Evolutionary conservation across 108 stramenopile species (phyloP).

Genomic region (Fistulifera solaris): DNA sequence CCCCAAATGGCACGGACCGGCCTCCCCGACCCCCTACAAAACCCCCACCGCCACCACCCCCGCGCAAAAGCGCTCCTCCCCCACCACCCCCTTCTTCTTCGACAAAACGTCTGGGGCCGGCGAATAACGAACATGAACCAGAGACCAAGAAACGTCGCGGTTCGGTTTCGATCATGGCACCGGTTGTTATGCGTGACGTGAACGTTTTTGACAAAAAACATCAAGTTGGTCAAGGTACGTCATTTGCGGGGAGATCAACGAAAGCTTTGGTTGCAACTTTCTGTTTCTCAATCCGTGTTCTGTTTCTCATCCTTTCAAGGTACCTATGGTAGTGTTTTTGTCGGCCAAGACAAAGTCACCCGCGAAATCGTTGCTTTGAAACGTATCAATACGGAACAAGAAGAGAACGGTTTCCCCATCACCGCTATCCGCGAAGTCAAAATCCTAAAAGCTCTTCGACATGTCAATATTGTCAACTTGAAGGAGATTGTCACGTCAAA

Average conservation of each 20-base stretch:
- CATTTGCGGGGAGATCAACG: too few species aligned
- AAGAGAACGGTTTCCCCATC: constrained; percentile 89
- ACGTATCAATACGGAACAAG: constrained; percentile 83
- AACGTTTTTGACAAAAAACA: constrained; percentile 65
- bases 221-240: constrained; percentile 71
- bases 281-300: constrained; percentile 3
- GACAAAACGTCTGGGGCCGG: background rate
- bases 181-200: constrained; percentile 64
- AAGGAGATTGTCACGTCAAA: constrained; percentile 90
- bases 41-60: constrained; percentile 5
- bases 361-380: constrained; percentile 86
- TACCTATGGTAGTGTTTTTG: constrained; percentile 71
- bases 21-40: background rate
- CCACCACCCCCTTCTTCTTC: background rate
- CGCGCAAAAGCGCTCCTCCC: constrained; percentile 3
- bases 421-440: constrained; percentile 92
- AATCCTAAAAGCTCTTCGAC: constrained; percentile 81
- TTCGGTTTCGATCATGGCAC: constrained; percentile 43
- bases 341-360: constrained; percentile 56
- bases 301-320: too few species aligned
- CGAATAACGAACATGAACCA: too few species aligned
- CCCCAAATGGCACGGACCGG: background rate
- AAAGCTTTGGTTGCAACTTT: constrained; percentile 45
- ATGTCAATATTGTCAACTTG: constrained; percentile 80
- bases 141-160: background rate